Base-by-base conservation (phyloP, 305 asterid genomes). In the Fraxinus angustifolia region DNA sequence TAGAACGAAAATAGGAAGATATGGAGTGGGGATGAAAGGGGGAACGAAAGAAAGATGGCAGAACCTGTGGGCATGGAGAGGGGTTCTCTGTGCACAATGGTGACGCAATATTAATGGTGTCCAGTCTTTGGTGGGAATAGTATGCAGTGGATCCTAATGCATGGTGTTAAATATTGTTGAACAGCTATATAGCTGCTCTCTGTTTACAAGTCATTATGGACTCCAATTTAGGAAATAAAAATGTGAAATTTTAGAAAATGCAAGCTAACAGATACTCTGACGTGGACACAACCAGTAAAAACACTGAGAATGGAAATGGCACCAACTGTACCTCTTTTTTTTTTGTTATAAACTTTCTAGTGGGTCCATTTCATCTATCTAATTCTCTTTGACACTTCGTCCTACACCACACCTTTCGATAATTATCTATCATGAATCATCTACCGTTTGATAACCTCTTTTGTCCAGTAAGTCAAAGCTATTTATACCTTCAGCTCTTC, bases 401-500 rank as follows among this genome's bases (percentile, higher is more conserved):
- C 83, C 74, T 11, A 65, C 53, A 50, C 38, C 81, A 34, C 72
- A 53, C 72, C 45, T 82, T 70, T 14, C 21, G 78, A 28, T 35
- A 40, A 21, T 77, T 17, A 73, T 82, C 74, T 42, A 80, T 53
- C 3, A 56, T 56, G 67, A 56, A 56, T 56, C 77, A 76, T 74
- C 82, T 71, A 80, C 35, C 7, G 21, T 75, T 76, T 36, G 67
- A 38, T 80, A 80, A 75, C 53, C 30, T 75, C 35, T 76, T 68
- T 79, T 79, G 82, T 78, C 56, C 82, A 45, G 68, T 81, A 81
- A 78, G 84, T 78, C 81, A 40, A 80, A 84, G 74, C 70, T 40
- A 84, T 38, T 60, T 53, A 76, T 87, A 96, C 99, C 99, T 93
- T 96, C 86, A 96, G 91, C 77, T 96, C 99, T 89, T 96, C 99